Evolutionary conservation across 192 early-diverging fungal species (phyloP).

Genomic region (Coemansia sp.): DNA sequence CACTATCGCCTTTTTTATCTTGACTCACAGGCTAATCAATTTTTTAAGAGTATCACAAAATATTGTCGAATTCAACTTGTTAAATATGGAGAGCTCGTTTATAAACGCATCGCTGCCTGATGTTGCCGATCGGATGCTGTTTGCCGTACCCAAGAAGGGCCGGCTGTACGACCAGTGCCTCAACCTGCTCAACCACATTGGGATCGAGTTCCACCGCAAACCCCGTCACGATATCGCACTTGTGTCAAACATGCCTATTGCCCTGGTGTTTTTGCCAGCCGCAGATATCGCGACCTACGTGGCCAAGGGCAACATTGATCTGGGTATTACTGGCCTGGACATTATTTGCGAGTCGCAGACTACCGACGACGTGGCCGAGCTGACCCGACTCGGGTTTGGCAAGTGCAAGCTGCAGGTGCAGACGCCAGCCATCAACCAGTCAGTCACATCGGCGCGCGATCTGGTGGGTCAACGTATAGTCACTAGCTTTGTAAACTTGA

Average conservation of each 20-base stretch:
- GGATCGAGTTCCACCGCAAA: constrained; percentile 92
- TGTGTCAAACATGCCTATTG: constrained; percentile 89
- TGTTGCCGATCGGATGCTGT: constrained; percentile 71
- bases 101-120: constrained; percentile 47
- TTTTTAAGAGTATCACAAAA: constrained; percentile 22
- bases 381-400: constrained; percentile 85
- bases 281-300: constrained; percentile 96
- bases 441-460: constrained; percentile 56
- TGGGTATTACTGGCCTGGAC: constrained; percentile 97
- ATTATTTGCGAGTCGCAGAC: constrained; percentile 85
- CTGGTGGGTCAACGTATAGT: constrained; percentile 89
- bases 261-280: constrained; percentile 92
- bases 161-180: constrained; percentile 90
- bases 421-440: constrained; percentile 66
- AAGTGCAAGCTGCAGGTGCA: constrained; percentile 91
- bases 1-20: too few species aligned
- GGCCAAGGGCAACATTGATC: constrained; percentile 90
- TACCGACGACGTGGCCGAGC: constrained; percentile 66
- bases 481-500: constrained; percentile 82
- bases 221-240: constrained; percentile 97
- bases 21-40: too few species aligned
- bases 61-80: too few species aligned
- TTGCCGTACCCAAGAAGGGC: constrained; percentile 99
- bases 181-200: constrained; percentile 80
- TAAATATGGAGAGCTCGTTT: constrained; percentile 19